Evolutionary conservation across 768 basidiomycete species (phyloP), one percentile per base, ranked within the genome.

Genomic region (Trametes villosa): DNA sequence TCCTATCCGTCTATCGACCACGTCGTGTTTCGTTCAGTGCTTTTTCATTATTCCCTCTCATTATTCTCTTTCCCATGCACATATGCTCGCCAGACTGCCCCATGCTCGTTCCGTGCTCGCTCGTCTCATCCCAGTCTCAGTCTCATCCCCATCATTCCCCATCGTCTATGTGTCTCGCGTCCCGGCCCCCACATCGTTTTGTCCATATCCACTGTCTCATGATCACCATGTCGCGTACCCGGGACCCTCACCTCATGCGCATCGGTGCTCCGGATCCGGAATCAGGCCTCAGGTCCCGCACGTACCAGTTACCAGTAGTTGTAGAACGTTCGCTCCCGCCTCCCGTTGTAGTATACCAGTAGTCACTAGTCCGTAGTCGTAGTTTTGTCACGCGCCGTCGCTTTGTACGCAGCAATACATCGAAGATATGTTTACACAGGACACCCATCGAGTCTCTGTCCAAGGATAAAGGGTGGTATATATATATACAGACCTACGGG

Each of bases 41-140:
- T 55, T 26, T 41, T 31, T 62, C 57, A 44, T 61, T 59, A 51
- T 62, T 52, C 41, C 30, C 26, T 57, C 48, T 62, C 56, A 59
- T 54, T 59, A 54, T 63, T 57, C 47, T 27, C 45, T n/a, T 38
- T 46, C 62, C 52, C 50, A n/a, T n/a, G n/a, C 50, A 38, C 62
- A 59, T 49, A 58, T 34, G 47, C 65, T 64, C 63, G 59, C 65
- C 59, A 50, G 47, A 63, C 63, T 60, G 61, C 53, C 57, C 48
- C 52, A 53, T 56, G 58, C 58, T 63, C 62, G 50, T 48, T 29
- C 45, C 27, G 38, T 64, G 44, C 38, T 31, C 27, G 15, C n/a
- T n/a, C n/a, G n/a, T n/a, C n/a, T 49, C 44, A 30, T 40, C 60
- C 36, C 36, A 38, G 4, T 34, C n/a, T n/a, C n/a, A n/a, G 33